phyloP scores from a whole-genome alignment of 306 rosid species.

The Vigna hirtella region DNA sequence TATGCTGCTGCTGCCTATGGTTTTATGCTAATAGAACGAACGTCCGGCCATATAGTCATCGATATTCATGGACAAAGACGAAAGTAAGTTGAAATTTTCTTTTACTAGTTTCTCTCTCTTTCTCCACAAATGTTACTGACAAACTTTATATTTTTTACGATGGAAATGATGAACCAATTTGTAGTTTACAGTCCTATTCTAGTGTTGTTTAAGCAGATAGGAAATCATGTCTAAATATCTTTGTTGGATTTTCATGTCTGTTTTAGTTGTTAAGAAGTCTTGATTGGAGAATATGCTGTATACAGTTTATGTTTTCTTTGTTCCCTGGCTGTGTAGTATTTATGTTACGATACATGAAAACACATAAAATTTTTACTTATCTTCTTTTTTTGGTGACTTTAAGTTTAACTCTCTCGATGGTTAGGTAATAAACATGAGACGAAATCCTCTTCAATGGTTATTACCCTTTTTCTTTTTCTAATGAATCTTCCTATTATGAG shows the following conservation, averaged over 20 bases:
- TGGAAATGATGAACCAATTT: constrained; percentile 1
- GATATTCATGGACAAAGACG: constrained; percentile 80
- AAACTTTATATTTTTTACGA: constrained; percentile 1
- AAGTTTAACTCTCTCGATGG: constrained; percentile 17
- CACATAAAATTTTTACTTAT: not conserved
- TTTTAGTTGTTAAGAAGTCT: not conserved
- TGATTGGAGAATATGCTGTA: constrained; percentile 6
- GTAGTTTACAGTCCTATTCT: not conserved
- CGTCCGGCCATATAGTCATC: constrained; percentile 86
- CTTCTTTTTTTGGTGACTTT: not conserved
- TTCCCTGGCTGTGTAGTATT: constrained; percentile 2
- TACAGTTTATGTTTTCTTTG: constrained; percentile 15
- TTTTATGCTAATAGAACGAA: constrained; percentile 86
- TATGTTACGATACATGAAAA: constrained; percentile 9
- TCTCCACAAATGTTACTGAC: not conserved
- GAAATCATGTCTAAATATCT: constrained; percentile 4
- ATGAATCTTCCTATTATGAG: constrained; percentile 47
- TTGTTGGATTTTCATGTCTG: not conserved
- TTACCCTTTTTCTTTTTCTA: constrained; percentile 36
- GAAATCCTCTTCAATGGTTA: constrained; percentile 9
- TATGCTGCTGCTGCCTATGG: constrained; percentile 96
- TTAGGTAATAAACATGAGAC: not conserved
- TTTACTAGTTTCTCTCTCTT: not conserved
- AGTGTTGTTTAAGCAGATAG: constrained; percentile 13
- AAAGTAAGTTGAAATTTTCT: constrained; percentile 57